Base-by-base conservation (phyloP, 2,329 filamentous ascomycete species). In the Pseudocercospora fijiensis region DNA sequence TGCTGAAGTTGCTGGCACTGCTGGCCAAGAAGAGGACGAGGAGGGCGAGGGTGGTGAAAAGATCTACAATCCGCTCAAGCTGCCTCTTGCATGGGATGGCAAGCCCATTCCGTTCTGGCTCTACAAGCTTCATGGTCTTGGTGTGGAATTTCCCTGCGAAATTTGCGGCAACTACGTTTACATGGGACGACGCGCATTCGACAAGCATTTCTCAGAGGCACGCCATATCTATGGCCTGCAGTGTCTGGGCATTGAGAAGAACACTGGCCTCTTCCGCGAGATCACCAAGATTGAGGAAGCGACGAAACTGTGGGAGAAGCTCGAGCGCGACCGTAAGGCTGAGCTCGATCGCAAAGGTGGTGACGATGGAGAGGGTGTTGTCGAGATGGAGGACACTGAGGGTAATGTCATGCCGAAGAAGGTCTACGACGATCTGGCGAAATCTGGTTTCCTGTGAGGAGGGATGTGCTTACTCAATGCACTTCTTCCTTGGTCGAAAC, bases 321-420 rank as follows among this genome's bases (percentile, higher is more conserved):
- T 99, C 24, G 90, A 96, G 76, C 83, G 87, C 62, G 92, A 96
- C 70, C 89, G 90, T 78, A 92, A 90, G 83, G 89, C 87, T 77
- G 87, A 87, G 67, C 89, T 88, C 76, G 83, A 89, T 0, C 87
- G 89, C 66, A 89, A 90, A 51, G 68, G 68, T 26, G 68, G 67
- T 13, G 67, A 69, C 57, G 68, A 68, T 56, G 71, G 70, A 2
- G 92, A 94, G 43, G 91, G 90, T 65, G 86, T 99, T 9, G 91
- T 98, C 57, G 92, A 99, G 82, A 99, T 99, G 95, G 95, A 99
- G 82, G 95, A 99, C 77, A 90, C 87, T 0, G 91, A 96, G 76
- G 95, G 95, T 53, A 98, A 99, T 73, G 95, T 99, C 62, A 99
- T 99, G 95, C 95, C 96, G 0, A 92, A 97, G 80, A 96, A 96